These are phyloP conservation scores for Penstemon newberryi DNA, from an alignment of 257 asterid species.

Conservation along the genomic window DNA sequence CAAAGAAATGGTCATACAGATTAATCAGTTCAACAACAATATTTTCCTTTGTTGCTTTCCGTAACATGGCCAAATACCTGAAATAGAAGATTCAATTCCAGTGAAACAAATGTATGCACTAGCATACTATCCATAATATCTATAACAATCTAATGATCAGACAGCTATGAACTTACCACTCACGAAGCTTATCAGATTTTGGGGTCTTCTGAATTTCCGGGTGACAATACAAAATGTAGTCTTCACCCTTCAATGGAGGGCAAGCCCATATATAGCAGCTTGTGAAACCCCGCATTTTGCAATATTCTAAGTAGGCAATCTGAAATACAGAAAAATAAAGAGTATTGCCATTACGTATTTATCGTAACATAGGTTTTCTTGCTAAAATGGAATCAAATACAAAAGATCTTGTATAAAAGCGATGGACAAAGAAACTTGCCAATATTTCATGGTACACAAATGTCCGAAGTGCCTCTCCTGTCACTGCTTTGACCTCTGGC, in stretches of 20 bases:
- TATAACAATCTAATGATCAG: conserved; percentile 16
- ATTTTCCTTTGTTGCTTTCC: conserved; percentile 82
- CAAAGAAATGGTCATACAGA: conserved; percentile 87
- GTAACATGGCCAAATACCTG: conserved; percentile 92
- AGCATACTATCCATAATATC: conserved; percentile 12
- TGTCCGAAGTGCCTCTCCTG: conserved; percentile 99
- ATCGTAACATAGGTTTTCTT: background rate
- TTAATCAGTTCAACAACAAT: conserved; percentile 86
- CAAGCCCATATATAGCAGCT: conserved; percentile 99
- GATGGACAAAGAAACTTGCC: conserved; percentile 53
- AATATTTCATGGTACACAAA: conserved; percentile 96
- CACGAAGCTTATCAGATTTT: conserved; percentile 93
- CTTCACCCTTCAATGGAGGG: conserved; percentile 98
- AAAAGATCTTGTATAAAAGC: conserved; percentile 14
- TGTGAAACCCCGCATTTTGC: conserved; percentile 91
- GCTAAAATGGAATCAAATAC: conserved; percentile 12
- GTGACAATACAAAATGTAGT: conserved; percentile 95
- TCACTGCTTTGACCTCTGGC: conserved; percentile 87
- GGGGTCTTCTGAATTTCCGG: conserved; percentile 99
- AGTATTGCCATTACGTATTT: conserved; percentile 13
- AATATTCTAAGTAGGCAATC: conserved; percentile 96
- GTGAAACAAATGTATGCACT: conserved; percentile 17
- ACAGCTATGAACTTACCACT: conserved; percentile 60
- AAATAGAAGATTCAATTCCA: conserved; percentile 37
- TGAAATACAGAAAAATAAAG: conserved; percentile 36